A percentile compares a stretch with the other conserved stretches of the same genome.
These are phyloP conservation scores for Aphanomyces astaci DNA, from an alignment of 352 stramenopile species.

Conservation along the genomic window DNA sequence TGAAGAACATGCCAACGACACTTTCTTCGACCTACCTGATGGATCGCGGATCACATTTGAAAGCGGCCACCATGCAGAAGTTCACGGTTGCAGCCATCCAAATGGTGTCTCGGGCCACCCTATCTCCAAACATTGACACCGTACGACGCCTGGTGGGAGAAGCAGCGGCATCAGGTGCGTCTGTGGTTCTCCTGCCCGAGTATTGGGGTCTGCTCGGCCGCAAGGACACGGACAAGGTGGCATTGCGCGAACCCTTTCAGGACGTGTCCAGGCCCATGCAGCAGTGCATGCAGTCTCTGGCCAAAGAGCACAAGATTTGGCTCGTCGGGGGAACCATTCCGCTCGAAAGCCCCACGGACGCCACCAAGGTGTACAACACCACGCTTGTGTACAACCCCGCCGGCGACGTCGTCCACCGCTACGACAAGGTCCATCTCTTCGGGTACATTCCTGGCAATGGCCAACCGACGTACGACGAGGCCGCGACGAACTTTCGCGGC, in stretches of 20 bases:
- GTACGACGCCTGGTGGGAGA: slow-evolving; percentile 16
- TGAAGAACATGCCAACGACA: no score
- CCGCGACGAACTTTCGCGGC: neutral
- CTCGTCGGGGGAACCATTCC: slow-evolving; percentile 11
- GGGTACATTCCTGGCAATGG: slow-evolving; percentile 8
- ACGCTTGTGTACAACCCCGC: slow-evolving; percentile 16
- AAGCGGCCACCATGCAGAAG: no score
- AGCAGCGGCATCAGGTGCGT: slow-evolving; percentile 2
- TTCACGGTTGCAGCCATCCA: slow-evolving; percentile 12
- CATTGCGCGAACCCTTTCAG: neutral
- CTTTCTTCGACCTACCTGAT: no score
- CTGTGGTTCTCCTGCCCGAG: slow-evolving; percentile 9
- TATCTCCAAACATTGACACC: slow-evolving; percentile 13
- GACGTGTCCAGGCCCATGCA: slow-evolving; percentile 13
- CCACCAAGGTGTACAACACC: slow-evolving; percentile 22
- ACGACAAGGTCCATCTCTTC: slow-evolving; percentile 25
- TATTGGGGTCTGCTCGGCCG: slow-evolving; percentile 13
- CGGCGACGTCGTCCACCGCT: slow-evolving; percentile 9
- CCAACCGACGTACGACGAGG: slow-evolving; percentile 6
- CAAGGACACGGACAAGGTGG: slow-evolving; percentile 15
- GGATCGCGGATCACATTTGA: no score
- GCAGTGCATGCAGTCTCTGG: slow-evolving; percentile 14
- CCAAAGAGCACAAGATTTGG: slow-evolving; percentile 3
- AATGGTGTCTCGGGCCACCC: slow-evolving; percentile 1
- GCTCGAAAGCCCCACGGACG: slow-evolving; percentile 1